These are phyloP conservation scores for Dillenia turbinata DNA, from an alignment of 164 flowering plant genomes.

Conservation along the genomic window DNA sequence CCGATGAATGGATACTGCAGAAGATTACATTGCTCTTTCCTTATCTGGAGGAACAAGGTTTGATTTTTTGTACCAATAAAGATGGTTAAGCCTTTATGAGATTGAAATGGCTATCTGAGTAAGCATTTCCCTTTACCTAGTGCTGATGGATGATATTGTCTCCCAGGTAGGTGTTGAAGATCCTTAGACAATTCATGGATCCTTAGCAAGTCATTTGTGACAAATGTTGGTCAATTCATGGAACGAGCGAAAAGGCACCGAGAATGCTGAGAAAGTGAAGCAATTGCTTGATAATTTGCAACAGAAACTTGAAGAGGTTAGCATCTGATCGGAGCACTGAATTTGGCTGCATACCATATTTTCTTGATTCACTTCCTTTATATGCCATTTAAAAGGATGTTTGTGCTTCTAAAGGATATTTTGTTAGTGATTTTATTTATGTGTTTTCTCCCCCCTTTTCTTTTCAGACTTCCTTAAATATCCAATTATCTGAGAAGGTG, in stretches of 20 bases:
- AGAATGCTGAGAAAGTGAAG: conserved; percentile 71
- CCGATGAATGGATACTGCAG: conserved; percentile 72
- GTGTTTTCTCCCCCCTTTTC: background rate
- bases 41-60: conserved; percentile 79
- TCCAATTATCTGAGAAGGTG: conserved; percentile 93
- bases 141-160: too few relatives aligned
- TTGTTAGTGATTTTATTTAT: background rate
- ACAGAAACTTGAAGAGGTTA: conserved; percentile 86
- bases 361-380: too few relatives aligned
- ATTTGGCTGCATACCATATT: too few relatives aligned
- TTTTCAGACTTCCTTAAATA: conserved; percentile 62
- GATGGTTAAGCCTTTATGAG: too few relatives aligned
- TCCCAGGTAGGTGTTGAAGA: conserved; percentile 53
- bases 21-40: conserved; percentile 55
- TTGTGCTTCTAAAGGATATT: too few relatives aligned
- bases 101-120: too few relatives aligned
- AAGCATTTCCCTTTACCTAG: too few relatives aligned
- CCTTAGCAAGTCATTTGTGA: conserved; percentile 65
- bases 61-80: conserved; percentile 18
- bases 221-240: conserved; percentile 69
- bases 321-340: background rate
- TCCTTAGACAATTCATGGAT: conserved; percentile 42
- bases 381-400: too few relatives aligned
- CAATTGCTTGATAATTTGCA: conserved; percentile 66
- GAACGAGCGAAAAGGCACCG: conserved; percentile 67